phyloP scores from a whole-genome alignment of 164 flowering plant genomes.

The Vitis labrusca region DNA sequence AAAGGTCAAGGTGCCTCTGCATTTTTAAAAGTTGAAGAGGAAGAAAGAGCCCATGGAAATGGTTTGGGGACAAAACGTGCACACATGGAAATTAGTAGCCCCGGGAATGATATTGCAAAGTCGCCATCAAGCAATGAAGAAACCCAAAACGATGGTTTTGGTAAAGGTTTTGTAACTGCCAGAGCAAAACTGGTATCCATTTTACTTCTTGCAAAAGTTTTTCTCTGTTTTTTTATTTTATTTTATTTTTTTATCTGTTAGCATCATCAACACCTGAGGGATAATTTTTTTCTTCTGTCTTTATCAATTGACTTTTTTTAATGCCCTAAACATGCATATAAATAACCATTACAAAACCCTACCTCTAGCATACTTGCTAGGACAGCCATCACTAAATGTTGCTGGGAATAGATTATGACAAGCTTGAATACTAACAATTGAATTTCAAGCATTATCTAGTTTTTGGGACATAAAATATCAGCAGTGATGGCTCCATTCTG shows the following conservation, averaged over 20 bases:
- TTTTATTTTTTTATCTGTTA: not conserved
- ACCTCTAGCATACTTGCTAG: no score
- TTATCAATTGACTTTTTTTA: not conserved
- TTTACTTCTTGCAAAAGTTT: constrained; percentile 2
- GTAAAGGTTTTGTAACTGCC: constrained; percentile 85
- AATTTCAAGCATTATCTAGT: not conserved
- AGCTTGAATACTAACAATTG: not conserved
- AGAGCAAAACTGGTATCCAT: constrained; percentile 80
- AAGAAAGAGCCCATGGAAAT: constrained; percentile 42
- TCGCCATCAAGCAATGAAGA: constrained; percentile 61
- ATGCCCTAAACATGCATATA: no score
- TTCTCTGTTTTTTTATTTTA: not conserved
- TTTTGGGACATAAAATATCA: not conserved
- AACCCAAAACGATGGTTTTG: constrained; percentile 43
- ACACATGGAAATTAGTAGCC: constrained; percentile 49
- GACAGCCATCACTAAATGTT: not conserved
- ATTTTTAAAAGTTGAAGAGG: constrained; percentile 43
- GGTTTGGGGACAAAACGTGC: constrained; percentile 49
- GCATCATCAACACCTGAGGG: not conserved
- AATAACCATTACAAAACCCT: no score
- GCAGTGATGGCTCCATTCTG: no score
- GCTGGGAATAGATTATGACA: not conserved
- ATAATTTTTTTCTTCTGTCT: not conserved
- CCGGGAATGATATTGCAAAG: constrained; percentile 32
- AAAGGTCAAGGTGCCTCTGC: constrained; percentile 24